Conservation (phyloP, 495 filamentous ascomycete genomes). For the Penicillium simplicissimum region DNA sequence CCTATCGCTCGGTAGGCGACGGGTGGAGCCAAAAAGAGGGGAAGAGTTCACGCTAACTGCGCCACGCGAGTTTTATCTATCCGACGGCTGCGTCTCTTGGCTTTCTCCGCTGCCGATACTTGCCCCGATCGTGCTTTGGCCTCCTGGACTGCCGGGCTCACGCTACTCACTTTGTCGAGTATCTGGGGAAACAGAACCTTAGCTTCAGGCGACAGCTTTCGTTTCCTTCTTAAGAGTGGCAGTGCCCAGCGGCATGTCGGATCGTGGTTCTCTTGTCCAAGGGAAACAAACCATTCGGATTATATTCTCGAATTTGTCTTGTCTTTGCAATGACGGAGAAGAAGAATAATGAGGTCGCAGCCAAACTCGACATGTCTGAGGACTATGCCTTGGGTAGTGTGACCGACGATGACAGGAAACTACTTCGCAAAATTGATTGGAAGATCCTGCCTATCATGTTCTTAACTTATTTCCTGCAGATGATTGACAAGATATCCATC, state of each 20-base stretch:
- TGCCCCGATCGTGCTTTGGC: constrained; percentile 1
- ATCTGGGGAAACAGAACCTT: constrained; percentile 3
- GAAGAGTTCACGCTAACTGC: background rate
- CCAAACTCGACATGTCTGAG: constrained; percentile 10
- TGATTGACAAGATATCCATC: constrained; percentile 65
- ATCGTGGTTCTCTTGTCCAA: background rate
- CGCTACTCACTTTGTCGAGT: constrained; percentile 3
- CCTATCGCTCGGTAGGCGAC: constrained; percentile 17
- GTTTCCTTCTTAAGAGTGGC: constrained; percentile 7
- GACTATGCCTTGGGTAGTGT: constrained; percentile 25
- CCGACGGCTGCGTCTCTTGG: constrained; percentile 26
- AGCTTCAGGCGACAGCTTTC: background rate
- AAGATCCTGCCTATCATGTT: constrained; percentile 62
- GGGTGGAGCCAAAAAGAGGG: constrained; percentile 6
- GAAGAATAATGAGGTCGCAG: constrained; percentile 11
- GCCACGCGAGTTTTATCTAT: constrained; percentile 22
- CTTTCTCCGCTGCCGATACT: constrained; percentile 17
- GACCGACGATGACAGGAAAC: constrained; percentile 31
- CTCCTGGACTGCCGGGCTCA: background rate
- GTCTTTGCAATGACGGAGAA: constrained; percentile 7
- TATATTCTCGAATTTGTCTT: background rate
- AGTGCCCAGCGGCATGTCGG: constrained; percentile 6
- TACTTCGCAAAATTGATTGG: constrained; percentile 55
- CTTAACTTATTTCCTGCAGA: constrained; percentile 62
- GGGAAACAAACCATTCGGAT: no score